Conservation (phyloP, 129 eudicot species). For the Oenanthe sinensis region DNA sequence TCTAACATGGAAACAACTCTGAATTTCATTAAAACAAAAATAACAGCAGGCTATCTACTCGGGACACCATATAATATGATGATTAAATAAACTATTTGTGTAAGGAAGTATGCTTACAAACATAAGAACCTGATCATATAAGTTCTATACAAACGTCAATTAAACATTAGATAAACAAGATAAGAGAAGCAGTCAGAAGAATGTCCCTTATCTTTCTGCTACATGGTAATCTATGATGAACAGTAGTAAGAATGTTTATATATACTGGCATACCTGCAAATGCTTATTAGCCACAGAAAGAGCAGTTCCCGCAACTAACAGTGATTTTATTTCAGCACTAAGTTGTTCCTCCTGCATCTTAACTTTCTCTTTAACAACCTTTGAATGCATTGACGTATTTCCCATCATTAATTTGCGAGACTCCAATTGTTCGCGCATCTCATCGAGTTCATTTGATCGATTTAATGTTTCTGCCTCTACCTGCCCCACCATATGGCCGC, state of each 20-base stretch:
- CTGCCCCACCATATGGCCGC: slow-evolving; percentile 29
- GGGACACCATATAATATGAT: background rate
- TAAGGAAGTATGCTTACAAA: background rate
- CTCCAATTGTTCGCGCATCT: slow-evolving; percentile 73
- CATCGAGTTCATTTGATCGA: slow-evolving; percentile 69
- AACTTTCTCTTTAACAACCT: slow-evolving; percentile 74
- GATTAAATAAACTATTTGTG: background rate
- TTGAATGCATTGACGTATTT: slow-evolving; percentile 71
- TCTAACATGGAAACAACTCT: background rate
- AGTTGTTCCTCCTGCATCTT: slow-evolving; percentile 87
- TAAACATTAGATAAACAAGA: background rate
- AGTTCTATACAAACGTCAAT: background rate
- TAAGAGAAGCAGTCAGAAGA: background rate
- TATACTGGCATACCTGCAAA: slow-evolving; percentile 52
- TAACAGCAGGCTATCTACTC: background rate
- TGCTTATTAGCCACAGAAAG: slow-evolving; percentile 74
- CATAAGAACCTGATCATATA: background rate
- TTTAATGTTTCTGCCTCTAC: slow-evolving; percentile 58
- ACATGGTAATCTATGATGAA: background rate
- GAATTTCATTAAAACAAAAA: background rate
- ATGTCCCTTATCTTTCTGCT: background rate
- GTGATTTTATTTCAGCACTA: slow-evolving; percentile 65
- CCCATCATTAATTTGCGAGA: slow-evolving; percentile 75
- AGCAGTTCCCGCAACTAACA: slow-evolving; percentile 70
- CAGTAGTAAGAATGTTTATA: background rate